Percentiles rank a stretch among this genome's conserved stretches.
Evolutionary conservation across 2,329 filamentous ascomycete species (phyloP).

Genomic region (Falciphora oryzae): DNA sequence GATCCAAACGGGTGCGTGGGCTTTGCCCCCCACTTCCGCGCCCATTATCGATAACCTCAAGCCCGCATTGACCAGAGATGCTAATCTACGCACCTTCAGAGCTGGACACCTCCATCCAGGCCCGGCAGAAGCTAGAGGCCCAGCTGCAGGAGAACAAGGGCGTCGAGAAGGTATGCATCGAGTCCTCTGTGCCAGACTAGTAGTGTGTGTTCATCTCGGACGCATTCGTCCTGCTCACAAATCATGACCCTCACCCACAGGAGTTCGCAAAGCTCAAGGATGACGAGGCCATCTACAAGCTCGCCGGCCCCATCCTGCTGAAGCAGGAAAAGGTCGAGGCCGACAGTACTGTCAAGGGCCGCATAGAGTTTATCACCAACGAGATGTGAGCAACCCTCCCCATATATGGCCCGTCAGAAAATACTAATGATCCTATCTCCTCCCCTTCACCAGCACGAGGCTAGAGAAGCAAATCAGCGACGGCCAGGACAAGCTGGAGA

Average conservation of each 20-base stretch:
- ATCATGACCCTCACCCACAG: constrained; percentile 33
- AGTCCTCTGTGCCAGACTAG: background rate
- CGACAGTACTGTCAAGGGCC: constrained; percentile 81
- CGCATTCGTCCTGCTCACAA: background rate
- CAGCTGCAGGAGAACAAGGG: constrained; percentile 90
- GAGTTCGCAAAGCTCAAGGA: constrained; percentile 78
- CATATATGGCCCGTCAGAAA: constrained; percentile 24
- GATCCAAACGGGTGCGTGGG: constrained; percentile 67
- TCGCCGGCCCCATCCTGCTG: constrained; percentile 84
- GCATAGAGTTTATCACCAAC: constrained; percentile 86
- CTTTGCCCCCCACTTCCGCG: constrained; percentile 2
- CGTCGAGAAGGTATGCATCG: constrained; percentile 67
- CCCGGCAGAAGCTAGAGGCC: constrained; percentile 85
- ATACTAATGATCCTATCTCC: background rate
- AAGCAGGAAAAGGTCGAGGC: constrained; percentile 94
- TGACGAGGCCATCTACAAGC: constrained; percentile 89
- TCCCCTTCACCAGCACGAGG: constrained; percentile 18
- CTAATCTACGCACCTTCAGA: constrained; percentile 51
- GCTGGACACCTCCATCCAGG: constrained; percentile 67
- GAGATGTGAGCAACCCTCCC: constrained; percentile 66
- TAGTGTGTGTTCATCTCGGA: no score
- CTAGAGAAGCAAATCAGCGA: constrained; percentile 50
- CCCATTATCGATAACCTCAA: background rate
- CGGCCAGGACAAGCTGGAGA: constrained; percentile 49
- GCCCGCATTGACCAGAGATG: background rate